Evolutionary conservation across 73 alveolate genomes (phyloP).

Genomic region (Uronychia binucleata): DNA sequence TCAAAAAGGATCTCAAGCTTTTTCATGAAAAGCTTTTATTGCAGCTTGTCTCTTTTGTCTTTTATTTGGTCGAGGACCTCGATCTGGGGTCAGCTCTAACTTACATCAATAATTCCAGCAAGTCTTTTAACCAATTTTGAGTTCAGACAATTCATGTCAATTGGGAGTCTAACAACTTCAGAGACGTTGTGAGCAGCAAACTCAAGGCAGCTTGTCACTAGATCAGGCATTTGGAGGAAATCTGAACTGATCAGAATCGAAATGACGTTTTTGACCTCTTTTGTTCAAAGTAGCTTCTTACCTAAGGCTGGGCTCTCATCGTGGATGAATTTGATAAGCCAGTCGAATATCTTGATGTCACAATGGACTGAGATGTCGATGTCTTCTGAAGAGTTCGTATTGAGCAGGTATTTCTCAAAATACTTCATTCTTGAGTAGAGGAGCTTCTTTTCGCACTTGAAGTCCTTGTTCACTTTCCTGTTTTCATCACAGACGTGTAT

Average conservation of each 20-base stretch:
- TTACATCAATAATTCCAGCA: conserved; percentile 29
- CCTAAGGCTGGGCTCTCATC: conserved; percentile 47
- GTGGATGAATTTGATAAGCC: conserved; percentile 69
- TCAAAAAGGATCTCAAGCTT: conserved; percentile 35
- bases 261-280: conserved; percentile 56
- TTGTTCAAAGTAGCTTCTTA: conserved; percentile 10
- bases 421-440: conserved; percentile 67
- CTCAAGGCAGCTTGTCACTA: conserved; percentile 56
- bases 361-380: conserved; percentile 82
- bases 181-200: conserved; percentile 48
- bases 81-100: conserved; percentile 23
- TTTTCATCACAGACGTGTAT: conserved; percentile 77
- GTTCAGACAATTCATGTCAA: conserved; percentile 74
- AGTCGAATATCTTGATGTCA: conserved; percentile 72
- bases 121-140: conserved; percentile 23
- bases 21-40: conserved; percentile 25
- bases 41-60: conserved; percentile 41
- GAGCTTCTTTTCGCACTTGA: conserved; percentile 54
- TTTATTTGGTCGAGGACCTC: conserved; percentile 37
- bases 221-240: conserved; percentile 57
- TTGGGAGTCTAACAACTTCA: conserved; percentile 69
- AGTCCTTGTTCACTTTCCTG: conserved; percentile 61
- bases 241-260: conserved; percentile 67
- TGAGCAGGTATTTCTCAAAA: conserved; percentile 67
- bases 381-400: conserved; percentile 59